Evolutionary conservation across 768 basidiomycete genomes (phyloP).

Genomic region (Hygrophoropsis aurantiaca): DNA sequence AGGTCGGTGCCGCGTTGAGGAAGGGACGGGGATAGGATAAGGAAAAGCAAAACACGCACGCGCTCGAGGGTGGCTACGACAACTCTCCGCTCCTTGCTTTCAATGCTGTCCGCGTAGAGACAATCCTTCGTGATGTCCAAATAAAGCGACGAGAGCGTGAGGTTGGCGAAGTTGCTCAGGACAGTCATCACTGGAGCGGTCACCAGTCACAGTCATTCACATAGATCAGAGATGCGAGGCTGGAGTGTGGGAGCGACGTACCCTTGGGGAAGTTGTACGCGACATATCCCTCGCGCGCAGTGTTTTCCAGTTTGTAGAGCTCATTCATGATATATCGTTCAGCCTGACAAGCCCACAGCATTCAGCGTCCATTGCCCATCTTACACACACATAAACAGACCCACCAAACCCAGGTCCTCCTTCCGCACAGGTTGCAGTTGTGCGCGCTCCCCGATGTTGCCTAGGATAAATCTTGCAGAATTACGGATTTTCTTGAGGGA

Average conservation of each 20-base stretch:
- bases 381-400: conserved; percentile 22
- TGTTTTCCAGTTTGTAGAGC: conserved; percentile 67
- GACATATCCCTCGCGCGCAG: conserved; percentile 66
- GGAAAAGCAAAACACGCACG: conserved; percentile 51
- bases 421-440: conserved; percentile 13
- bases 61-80: conserved; percentile 72
- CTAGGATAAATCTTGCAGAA: conserved; percentile 82
- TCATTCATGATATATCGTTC: conserved; percentile 89
- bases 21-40: neutral
- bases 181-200: conserved; percentile 77
- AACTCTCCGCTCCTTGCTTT: conserved; percentile 56
- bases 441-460: conserved; percentile 56
- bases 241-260: conserved; percentile 24
- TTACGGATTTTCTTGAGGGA: conserved; percentile 83
- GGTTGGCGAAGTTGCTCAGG: conserved; percentile 75
- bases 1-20: too few relatives aligned
- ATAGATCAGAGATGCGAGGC: conserved; percentile 1
- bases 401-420: conserved; percentile 63
- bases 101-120: conserved; percentile 68
- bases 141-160: conserved; percentile 86
- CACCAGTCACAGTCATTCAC: too few relatives aligned
- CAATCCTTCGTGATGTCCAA: conserved; percentile 91
- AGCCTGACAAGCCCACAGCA: conserved; percentile 48
- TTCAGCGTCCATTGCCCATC: neutral
- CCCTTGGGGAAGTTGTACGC: conserved; percentile 84